Percentiles rank a stretch among this genome's conserved stretches.
Conservation (phyloP, 805 yeast species). For the Candida morakotiae region DNA sequence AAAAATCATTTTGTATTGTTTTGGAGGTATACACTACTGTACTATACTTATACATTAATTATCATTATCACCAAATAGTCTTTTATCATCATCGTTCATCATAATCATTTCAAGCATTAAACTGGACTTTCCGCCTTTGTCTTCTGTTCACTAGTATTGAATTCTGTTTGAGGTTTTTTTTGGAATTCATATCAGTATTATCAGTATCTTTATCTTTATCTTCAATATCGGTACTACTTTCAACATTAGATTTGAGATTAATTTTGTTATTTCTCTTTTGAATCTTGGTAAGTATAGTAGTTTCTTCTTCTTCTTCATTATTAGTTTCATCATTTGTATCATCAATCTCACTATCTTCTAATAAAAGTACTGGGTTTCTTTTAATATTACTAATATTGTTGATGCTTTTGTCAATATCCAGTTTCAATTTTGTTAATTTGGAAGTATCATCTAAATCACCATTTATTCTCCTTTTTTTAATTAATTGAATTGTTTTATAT, state of each 20-base stretch:
- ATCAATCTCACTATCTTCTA: slow-evolving; percentile 12
- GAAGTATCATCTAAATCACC: slow-evolving; percentile 1
- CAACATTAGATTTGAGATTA: too few species aligned
- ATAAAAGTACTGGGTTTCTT: slow-evolving; percentile 1
- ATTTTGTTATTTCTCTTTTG: too few species aligned
- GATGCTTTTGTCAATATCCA: neutral
- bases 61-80: too few species aligned
- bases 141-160: neutral
- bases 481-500: slow-evolving; percentile 19
- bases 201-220: neutral
- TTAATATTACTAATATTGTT: too few species aligned
- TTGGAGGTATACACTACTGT: too few species aligned
- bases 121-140: neutral
- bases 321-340: slow-evolving; percentile 7
- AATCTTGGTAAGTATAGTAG: too few species aligned
- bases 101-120: too few species aligned
- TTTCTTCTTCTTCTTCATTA: neutral
- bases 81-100: too few species aligned
- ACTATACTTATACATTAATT: too few species aligned
- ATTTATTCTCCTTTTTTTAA: slow-evolving; percentile 15
- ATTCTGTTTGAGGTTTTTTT: neutral
- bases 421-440: neutral
- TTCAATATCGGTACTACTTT: slow-evolving; percentile 8
- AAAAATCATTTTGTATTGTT: too few species aligned
- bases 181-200: neutral